Evolutionary conservation across 768 basidiomycete species (phyloP).

Genomic region (Tylopilus rubrobrunneus): DNA sequence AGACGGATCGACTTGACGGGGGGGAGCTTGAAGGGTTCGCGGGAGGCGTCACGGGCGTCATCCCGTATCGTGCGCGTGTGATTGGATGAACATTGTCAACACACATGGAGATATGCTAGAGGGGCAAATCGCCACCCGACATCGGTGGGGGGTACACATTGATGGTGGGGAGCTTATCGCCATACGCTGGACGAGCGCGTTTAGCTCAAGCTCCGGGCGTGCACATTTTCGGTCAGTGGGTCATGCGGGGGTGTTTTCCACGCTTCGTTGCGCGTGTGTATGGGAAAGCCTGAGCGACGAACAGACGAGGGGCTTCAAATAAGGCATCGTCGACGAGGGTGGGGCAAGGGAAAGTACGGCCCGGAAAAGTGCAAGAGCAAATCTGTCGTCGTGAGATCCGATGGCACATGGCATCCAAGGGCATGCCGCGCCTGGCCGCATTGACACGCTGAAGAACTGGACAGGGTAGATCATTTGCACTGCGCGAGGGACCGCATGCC

Average conservation of each 20-base stretch:
- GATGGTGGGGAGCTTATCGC: neutral
- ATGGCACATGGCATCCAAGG: too few species aligned
- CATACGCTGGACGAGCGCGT: neutral
- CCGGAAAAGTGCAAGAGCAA: neutral
- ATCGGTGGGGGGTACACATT: too few species aligned
- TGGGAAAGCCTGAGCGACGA: neutral
- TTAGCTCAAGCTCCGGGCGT: neutral
- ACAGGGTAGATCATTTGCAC: neutral
- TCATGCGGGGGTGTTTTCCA: neutral
- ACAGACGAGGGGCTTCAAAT: neutral
- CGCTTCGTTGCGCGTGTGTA: neutral
- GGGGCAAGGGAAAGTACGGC: neutral
- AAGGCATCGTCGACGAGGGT: neutral
- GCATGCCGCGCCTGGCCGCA: too few species aligned
- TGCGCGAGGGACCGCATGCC: neutral
- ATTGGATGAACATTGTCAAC: neutral
- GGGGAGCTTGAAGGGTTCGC: neutral
- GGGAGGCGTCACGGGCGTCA: neutral
- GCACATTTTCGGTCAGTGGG: too few species aligned
- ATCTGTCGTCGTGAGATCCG: neutral
- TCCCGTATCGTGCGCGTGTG: neutral
- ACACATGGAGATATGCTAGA: neutral
- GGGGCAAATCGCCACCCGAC: too few species aligned
- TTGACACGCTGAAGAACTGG: neutral
- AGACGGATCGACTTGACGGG: neutral